Base-by-base conservation (phyloP, 1,139 yeast species). In the Fermentozyma sake region DNA sequence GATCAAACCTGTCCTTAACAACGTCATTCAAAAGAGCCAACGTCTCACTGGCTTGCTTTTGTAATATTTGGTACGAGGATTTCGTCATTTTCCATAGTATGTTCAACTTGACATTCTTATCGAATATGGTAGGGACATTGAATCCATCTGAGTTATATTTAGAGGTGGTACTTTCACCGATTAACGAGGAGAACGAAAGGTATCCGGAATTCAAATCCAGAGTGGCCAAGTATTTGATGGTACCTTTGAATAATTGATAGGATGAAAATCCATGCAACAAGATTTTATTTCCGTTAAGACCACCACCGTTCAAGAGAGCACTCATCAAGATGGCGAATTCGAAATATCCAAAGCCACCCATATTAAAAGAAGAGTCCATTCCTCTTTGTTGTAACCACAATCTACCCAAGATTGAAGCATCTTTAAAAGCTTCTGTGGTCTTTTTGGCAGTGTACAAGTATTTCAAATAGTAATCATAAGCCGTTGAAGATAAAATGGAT, bases 301-400 rank as follows among this genome's bases (percentile, higher is more conserved):
- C 93, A 43, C 96, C 96, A 42, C 96, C 96, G 39, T 79, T 77
- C 22, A 91, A 62, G 33, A 91, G 61, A 2, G 87, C 82, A 23
- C 95, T 79, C 79, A 86, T 75, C 27, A 89, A 56, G 24, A 81
- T 61, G 14, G 91, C 79, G 57, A 87, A 87, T 58, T 91, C 97
- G 52, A 86, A 86, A 43, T 82, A 85, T 10, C 97, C 97, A 53
- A 91, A 89, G 0, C 97, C 97, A 24, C 87, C 87, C 27, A 69
- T 63, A 20, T 71, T 64, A 19, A 76, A 43, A 14, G 72, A 59
- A 0, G 95, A 77, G 5, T 74, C 68, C 35, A 86, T 75, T 0
- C 95, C 95, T 39, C 95, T 70, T 57, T 91, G 97, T 30, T 75
- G 71, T 23, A 91, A 67, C 98, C 98, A 91, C 34, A 91, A 62